Evolutionary conservation across 148 eudicot species (phyloP).

Genomic region (Mesembryanthemum crystallinum): DNA sequence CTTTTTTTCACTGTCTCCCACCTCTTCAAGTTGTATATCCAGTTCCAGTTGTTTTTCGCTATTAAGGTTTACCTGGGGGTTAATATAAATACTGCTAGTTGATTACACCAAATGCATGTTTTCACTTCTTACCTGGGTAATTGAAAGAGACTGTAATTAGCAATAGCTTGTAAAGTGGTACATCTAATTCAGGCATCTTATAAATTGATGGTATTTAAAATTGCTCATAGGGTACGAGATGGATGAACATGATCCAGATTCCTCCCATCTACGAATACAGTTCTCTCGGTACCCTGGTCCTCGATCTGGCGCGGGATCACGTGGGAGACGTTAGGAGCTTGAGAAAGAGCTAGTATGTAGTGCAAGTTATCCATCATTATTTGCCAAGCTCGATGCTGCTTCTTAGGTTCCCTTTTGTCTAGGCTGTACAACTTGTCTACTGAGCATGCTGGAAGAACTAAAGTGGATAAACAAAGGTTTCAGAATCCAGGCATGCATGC

Average conservation of each 20-base stretch:
- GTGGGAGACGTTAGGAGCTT: constrained; percentile 45
- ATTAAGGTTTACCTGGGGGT: no score
- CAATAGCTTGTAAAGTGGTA: not conserved
- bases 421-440: not conserved
- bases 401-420: not conserved
- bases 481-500: not conserved
- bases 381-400: no score
- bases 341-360: not conserved
- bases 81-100: not conserved
- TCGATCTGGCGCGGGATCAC: constrained; percentile 45
- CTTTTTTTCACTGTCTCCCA: no score
- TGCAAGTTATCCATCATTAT: no score
- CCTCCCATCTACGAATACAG: constrained; percentile 58
- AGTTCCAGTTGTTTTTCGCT: no score
- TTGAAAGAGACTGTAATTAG: not conserved
- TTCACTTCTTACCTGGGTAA: not conserved
- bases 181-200: not conserved
- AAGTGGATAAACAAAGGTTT: not conserved
- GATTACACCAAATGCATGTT: not conserved
- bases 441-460: not conserved
- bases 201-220: not conserved
- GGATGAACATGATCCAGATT: constrained; percentile 67
- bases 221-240: constrained; percentile 55
- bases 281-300: constrained; percentile 73
- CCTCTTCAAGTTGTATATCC: no score